Conservation (phyloP, 805 yeast genomes). For the Candida anglica region DNA sequence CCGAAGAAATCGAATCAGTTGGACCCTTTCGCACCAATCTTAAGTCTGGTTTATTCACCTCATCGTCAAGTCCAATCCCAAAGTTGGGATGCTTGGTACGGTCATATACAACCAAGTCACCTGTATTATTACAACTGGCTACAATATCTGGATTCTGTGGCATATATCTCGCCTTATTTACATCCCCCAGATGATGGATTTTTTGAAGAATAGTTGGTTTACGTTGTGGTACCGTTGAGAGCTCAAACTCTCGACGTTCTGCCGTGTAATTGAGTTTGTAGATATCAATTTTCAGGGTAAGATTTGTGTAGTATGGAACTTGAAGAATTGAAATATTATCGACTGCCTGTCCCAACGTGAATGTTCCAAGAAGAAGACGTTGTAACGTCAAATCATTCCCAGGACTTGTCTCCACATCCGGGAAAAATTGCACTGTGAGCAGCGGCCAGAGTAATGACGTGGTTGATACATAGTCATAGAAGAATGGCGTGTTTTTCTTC, state of each 20-base stretch:
- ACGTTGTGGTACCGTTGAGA: slow-evolving; percentile 21
- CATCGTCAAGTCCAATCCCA: slow-evolving; percentile 20
- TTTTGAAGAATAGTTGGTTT: slow-evolving; percentile 45
- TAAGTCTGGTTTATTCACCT: slow-evolving; percentile 47
- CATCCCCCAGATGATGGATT: slow-evolving; percentile 67
- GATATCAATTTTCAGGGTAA: slow-evolving; percentile 31
- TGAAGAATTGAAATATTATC: slow-evolving; percentile 42
- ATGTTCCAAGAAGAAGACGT: slow-evolving; percentile 58
- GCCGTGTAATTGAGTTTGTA: slow-evolving; percentile 31
- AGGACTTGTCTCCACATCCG: slow-evolving; percentile 25
- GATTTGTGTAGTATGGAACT: slow-evolving; percentile 24
- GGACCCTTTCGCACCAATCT: slow-evolving; percentile 30
- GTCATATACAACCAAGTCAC: slow-evolving; percentile 67
- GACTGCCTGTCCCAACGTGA: slow-evolving; percentile 54
- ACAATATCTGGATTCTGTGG: slow-evolving; percentile 86
- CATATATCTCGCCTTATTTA: slow-evolving; percentile 68
- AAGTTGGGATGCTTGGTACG: slow-evolving; percentile 68
- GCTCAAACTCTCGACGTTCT: slow-evolving; percentile 39
- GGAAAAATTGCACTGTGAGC: slow-evolving; percentile 38
- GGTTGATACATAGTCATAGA: slow-evolving; percentile 40
- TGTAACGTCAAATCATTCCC: slow-evolving; percentile 13
- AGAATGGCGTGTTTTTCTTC: slow-evolving; percentile 41
- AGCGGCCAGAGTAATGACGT: slow-evolving; percentile 43
- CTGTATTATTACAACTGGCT: slow-evolving; percentile 65
- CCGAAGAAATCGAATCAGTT: slow-evolving; percentile 33